Evolutionary conservation across 2,329 filamentous ascomycete genomes (phyloP).

Genomic region (Penicillium sp.): DNA sequence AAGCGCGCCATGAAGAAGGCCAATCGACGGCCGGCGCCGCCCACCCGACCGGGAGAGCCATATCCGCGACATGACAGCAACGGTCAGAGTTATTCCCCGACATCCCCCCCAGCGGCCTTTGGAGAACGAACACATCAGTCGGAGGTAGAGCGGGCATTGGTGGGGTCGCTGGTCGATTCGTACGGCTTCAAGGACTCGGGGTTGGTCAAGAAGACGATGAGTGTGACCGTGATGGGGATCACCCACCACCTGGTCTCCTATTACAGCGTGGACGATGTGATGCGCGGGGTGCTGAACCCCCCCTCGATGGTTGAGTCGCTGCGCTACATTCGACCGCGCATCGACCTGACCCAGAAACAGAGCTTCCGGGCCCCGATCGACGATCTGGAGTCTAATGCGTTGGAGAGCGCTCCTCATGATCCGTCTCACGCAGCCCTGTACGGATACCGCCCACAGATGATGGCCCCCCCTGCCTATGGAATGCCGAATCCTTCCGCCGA

Average conservation of each 20-base stretch:
- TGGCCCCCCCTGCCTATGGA: conserved; percentile 35
- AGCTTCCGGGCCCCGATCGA: conserved; percentile 68
- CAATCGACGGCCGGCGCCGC: conserved; percentile 46
- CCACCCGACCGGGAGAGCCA: conserved; percentile 53
- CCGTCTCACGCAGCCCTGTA: conserved; percentile 40
- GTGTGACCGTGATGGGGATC: conserved; percentile 69
- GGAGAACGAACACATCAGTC: conserved; percentile 42
- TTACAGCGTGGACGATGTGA: conserved; percentile 79
- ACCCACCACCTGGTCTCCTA: conserved; percentile 87
- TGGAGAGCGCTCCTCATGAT: conserved; percentile 41
- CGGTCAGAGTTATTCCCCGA: conserved; percentile 41
- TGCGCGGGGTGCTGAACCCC: conserved; percentile 56
- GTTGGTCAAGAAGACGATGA: conserved; percentile 90
- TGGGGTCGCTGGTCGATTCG: conserved; percentile 84
- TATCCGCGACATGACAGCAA: conserved; percentile 48
- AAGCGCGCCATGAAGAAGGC: conserved; percentile 76
- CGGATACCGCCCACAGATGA: conserved; percentile 41
- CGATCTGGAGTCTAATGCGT: conserved; percentile 51
- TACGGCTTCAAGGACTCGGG: conserved; percentile 83
- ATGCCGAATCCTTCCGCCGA: conserved; percentile 36
- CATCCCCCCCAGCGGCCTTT: conserved; percentile 34
- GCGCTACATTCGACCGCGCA: conserved; percentile 54
- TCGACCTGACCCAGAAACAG: conserved; percentile 60
- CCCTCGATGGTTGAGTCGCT: conserved; percentile 58
- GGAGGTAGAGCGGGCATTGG: conserved; percentile 58